Evolutionary conservation across 345 rosid genomes (phyloP).

Genomic region (Camelina sativa): DNA sequence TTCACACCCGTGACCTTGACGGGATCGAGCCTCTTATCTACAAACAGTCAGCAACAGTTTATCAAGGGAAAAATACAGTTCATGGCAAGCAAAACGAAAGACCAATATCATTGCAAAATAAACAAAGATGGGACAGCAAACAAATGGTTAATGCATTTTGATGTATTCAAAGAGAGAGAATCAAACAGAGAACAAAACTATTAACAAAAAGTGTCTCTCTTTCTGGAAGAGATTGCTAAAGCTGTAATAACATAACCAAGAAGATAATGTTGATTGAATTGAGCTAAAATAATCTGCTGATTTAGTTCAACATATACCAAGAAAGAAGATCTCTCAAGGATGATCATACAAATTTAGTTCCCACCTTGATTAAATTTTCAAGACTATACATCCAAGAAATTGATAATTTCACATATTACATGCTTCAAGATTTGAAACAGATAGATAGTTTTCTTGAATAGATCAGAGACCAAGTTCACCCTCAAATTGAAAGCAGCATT

Average conservation of each 20-base stretch:
- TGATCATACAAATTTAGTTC: too few relatives aligned
- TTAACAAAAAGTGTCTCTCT: background rate
- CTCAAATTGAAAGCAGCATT: conserved; percentile 6
- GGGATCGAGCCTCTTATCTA: conserved; percentile 53
- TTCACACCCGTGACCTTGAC: conserved; percentile 56
- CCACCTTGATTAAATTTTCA: too few relatives aligned
- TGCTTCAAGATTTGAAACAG: background rate
- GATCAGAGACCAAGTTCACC: background rate
- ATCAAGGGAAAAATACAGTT: too few relatives aligned
- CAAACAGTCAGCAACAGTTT: background rate
- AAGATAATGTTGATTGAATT: too few relatives aligned
- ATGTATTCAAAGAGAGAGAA: too few relatives aligned
- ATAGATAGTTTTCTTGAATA: background rate
- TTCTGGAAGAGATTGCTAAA: background rate
- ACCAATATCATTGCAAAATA: background rate
- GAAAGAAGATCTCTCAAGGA: too few relatives aligned
- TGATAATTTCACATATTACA: conserved; percentile 2
- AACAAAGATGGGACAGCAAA: background rate
- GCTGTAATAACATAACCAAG: background rate
- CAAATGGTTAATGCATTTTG: background rate
- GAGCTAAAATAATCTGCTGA: too few relatives aligned
- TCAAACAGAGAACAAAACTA: background rate
- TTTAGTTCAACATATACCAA: too few relatives aligned
- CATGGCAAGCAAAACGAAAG: background rate
- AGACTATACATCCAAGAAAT: background rate